Percentiles rank a stretch among this genome's conserved stretches.
Evolutionary conservation across 371 early-diverging fungal species (phyloP).

Genomic region (Nosema granulosis): DNA sequence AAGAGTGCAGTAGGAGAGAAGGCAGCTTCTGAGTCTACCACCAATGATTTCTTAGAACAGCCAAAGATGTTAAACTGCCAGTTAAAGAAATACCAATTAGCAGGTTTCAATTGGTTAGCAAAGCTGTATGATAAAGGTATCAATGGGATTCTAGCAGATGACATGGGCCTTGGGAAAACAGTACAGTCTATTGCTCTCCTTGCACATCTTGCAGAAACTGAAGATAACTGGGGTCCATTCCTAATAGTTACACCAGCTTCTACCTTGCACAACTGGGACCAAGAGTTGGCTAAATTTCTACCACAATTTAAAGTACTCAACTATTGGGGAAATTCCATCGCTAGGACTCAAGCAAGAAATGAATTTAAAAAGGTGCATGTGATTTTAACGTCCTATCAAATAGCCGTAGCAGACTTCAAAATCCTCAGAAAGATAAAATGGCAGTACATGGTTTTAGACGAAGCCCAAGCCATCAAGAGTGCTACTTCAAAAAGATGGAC

Average conservation of each 20-base stretch:
- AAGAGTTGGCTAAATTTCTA: constrained; percentile 81
- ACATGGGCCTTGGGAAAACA: constrained; percentile 94
- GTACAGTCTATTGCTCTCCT: constrained; percentile 86
- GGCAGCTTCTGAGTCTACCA: too few species aligned
- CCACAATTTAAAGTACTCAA: constrained; percentile 78
- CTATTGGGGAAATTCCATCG: constrained; percentile 84
- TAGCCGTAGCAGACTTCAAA: constrained; percentile 78
- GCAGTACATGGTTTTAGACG: constrained; percentile 95
- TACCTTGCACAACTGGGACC: constrained; percentile 91
- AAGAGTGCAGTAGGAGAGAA: too few species aligned
- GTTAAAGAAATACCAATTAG: constrained; percentile 66
- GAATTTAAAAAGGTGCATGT: constrained; percentile 68
- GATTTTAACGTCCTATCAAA: constrained; percentile 84
- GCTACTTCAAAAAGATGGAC: constrained; percentile 82
- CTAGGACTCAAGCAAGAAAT: constrained; percentile 76
- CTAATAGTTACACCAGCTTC: constrained; percentile 87
- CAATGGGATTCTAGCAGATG: constrained; percentile 73
- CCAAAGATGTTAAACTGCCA: constrained; percentile 79
- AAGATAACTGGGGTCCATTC: constrained; percentile 88
- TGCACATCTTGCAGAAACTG: constrained; percentile 73
- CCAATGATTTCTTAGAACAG: too few species aligned
- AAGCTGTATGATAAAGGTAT: constrained; percentile 61
- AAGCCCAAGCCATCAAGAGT: constrained; percentile 93
- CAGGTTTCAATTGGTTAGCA: constrained; percentile 65
- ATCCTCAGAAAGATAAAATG: constrained; percentile 81